Conservation (phyloP, 1,284 basidiomycete genomes). For the Pseudozyma pruni region DNA sequence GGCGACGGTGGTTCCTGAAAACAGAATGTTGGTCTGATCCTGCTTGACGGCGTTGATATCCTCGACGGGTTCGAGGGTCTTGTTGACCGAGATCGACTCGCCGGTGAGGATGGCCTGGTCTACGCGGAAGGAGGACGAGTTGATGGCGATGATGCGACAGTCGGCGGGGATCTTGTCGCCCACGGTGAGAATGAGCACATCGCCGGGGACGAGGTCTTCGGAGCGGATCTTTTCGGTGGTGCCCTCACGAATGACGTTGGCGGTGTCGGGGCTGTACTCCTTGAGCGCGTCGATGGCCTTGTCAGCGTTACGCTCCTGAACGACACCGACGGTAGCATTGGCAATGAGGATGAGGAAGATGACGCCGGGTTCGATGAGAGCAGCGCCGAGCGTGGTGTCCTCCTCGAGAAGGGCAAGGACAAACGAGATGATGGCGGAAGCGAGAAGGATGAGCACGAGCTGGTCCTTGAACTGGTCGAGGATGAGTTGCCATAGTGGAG, state of each 20-base stretch:
- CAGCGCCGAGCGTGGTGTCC: conserved; percentile 60
- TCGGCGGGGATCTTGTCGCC: conserved; percentile 67
- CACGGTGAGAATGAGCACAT: conserved; percentile 62
- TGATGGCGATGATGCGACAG: conserved; percentile 62
- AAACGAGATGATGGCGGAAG: conserved; percentile 65
- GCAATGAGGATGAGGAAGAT: conserved; percentile 67
- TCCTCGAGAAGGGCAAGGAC: conserved; percentile 63
- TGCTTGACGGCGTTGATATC: conserved; percentile 65
- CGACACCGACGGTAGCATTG: conserved; percentile 66
- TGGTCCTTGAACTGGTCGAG: conserved; percentile 86
- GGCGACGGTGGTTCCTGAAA: conserved; percentile 64
- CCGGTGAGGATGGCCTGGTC: conserved; percentile 68
- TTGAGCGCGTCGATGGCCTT: conserved; percentile 66
- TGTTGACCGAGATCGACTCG: conserved; percentile 65
- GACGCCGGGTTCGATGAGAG: conserved; percentile 66
- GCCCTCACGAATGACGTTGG: conserved; percentile 60
- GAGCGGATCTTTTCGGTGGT: conserved; percentile 48
- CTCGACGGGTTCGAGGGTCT: conserved; percentile 47
- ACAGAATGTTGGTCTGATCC: conserved; percentile 67
- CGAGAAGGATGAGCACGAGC: conserved; percentile 66
- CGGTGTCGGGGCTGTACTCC: conserved; percentile 64
- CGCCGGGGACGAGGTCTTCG: conserved; percentile 63
- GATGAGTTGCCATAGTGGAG: conserved; percentile 90
- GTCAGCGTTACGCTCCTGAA: conserved; percentile 67
- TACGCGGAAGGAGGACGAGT: conserved; percentile 60